Base-by-base conservation (phyloP, 352 stramenopile species). In the Phytophthora pini region DNA sequence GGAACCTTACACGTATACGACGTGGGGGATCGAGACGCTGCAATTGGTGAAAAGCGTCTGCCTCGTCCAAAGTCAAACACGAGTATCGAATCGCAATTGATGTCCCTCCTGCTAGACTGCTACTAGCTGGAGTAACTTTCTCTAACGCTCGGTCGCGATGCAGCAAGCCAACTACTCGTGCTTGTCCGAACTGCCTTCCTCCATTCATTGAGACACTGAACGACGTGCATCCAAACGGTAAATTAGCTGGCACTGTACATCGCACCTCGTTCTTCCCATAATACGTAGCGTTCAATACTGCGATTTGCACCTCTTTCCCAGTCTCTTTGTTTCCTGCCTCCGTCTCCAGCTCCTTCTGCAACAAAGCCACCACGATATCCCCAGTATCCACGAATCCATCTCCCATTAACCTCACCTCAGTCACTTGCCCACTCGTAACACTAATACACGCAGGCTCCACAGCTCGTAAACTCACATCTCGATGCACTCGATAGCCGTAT, bases 191-290 rank as follows among this genome's bases (percentile, higher is more conserved):
- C 67, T 92, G 84, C 3, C 77, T 72, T 0, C 84, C 84, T 3
- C 80, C 82, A 61, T 92, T 92, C 22, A 90, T 57, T 13, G 84
- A 92, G 0, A 90, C 65, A 26, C 71, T 68, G 20, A 90, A 73
- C 1, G 68, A 44, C 3, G 84, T 90, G 20, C 88, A 67, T 4
- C 84, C 84, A 58, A 92, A 92, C 39, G 82, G 60, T 59, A 92
- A 76, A 64, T 92, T 92, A 4, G 79, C 55, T 22, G 79, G 84
- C 3, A 92, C 67, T 5, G 65, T 89, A 54, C 80, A 90, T 27
- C 72, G 77, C 5, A 92, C 58, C 52, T 92, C 84, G 13, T 64
- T 75, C 27, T 59, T 45, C 27, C 72, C 79, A 4, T 63, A 46
- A 50, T 74, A 92, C n/a, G 72, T 85, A 9, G 79, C 84, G 31